Evolutionary conservation across 768 basidiomycete genomes (phyloP), one percentile per base, ranked within the genome.

Genomic region (Rhodotorula kratochvilovae): DNA sequence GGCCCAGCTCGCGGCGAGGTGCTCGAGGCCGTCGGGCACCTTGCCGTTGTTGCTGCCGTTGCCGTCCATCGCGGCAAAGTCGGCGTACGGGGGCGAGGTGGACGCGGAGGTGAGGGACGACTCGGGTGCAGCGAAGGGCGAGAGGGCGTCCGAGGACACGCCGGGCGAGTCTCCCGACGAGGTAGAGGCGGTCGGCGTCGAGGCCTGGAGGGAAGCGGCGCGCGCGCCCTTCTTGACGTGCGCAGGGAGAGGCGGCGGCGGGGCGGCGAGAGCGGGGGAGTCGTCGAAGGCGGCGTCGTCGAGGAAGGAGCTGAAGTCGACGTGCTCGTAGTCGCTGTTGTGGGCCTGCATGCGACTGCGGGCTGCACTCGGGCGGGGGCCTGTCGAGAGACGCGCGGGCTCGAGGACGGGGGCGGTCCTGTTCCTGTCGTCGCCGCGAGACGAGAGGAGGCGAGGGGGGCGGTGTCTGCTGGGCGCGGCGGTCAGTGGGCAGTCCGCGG

Each of bases 91-190:
- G 1, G 72, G 68, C 48, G 72, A 70, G 33, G 72, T 63, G 5
- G 68, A 57, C 27, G 64, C 61, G 1, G 72, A 73, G 31, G 72
- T 70, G 50, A 66, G 48, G 55, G 72, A 64, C n/a, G 68, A 54
- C 10, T 67, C 72, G 25, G 61, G 7, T 0, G 12, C 29, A 4
- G 55, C 25, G 51, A 56, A 57, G n/a, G 57, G 61, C 3, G 67
- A 69, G 27, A 48, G 42, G 13, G 39, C 35, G 35, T 43, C 39
- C 54, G 54, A 39, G 6, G 53, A 54, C 17, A 45, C 63, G 35
- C 53, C 61, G 21, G 67, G 65, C 33, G 64, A 69, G 65, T 54
- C 61, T 31, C 56, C 61, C 43, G 72, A 73, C 17, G 72, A 61
- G 27, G 72, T 57, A 7, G 68, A 66, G 3, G 70, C 70, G 39